Percentiles rank a stretch among this genome's conserved stretches.
Conservation (phyloP, 2,329 filamentous ascomycete species). For the Aphanocladium album region DNA sequence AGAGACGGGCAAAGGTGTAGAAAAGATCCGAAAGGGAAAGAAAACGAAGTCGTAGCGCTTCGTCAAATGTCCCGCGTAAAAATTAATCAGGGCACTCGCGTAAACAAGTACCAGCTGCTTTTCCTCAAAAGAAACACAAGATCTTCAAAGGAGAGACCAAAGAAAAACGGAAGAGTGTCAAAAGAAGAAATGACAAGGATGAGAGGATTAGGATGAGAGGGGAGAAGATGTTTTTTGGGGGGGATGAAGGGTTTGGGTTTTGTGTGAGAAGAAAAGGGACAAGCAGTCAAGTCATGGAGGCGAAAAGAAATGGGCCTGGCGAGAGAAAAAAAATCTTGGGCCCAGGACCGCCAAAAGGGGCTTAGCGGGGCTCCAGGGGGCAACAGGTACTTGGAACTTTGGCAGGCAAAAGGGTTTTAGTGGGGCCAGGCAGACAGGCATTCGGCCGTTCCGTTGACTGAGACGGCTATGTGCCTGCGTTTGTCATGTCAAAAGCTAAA, state of each 20-base stretch:
- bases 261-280: slow-evolving; percentile 20
- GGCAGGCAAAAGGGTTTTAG: slow-evolving; percentile 2
- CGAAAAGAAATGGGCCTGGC: slow-evolving; percentile 23
- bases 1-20: slow-evolving; percentile 13
- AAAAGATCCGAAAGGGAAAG: slow-evolving; percentile 11
- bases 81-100: slow-evolving; percentile 22
- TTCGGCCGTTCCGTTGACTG: slow-evolving; percentile 2
- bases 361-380: slow-evolving; percentile 13
- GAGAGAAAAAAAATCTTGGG: slow-evolving; percentile 13
- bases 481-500: neutral
- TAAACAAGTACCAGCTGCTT: slow-evolving; percentile 28
- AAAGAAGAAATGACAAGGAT: slow-evolving; percentile 24
- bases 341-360: slow-evolving; percentile 10
- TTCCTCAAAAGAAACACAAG: slow-evolving; percentile 40
- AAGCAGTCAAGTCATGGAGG: slow-evolving; percentile 17
- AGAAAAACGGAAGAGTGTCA: slow-evolving; percentile 33
- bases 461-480: neutral
- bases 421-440: neutral
- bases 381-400: neutral
- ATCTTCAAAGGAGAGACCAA: slow-evolving; percentile 45
- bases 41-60: slow-evolving; percentile 29
- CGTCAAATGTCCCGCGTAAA: slow-evolving; percentile 28
- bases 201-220: slow-evolving; percentile 25
- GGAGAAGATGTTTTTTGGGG: slow-evolving; percentile 11
- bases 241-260: slow-evolving; percentile 25